Base-by-base conservation (phyloP, 805 yeast genomes). In the Ogataea nonfermentans region DNA sequence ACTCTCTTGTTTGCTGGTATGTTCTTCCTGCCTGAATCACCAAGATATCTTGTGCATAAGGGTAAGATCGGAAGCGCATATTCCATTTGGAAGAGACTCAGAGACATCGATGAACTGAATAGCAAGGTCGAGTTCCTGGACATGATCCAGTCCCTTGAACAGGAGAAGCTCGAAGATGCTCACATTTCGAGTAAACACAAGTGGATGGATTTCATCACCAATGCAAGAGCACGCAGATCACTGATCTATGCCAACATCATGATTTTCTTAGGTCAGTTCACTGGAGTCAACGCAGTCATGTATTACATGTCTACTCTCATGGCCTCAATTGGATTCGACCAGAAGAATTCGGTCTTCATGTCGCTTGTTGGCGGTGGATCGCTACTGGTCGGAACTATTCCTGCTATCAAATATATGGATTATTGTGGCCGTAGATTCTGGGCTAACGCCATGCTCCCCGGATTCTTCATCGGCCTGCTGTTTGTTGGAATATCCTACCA, bases 341-440 rank as follows among this genome's bases (percentile, higher is more conserved):
- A 61, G 14, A 73, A 73, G 52, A 59, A 70, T 36, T 63, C 81
- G 16, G 82, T 79, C 7, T 75, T 78, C 52, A 78, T 79, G 84
- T 78, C 84, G 7, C 68, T 78, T 54, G 85, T 79, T 15, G 84
- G 84, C 37, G 85, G 85, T 52, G 84, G 81, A 25, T 66, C 84
- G 1, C 61, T 79, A 30, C 57, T 79, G 47, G 32, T 80, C 9
- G 86, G 85, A 53, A 74, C 84, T 8, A 78, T 80, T 50, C 85
- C 85, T 16, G 84, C 84, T 10, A 71, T 79, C 38, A 49, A 76
- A 41, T 77, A 59, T 59, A 75, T 70, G 81, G 84, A 73, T 51
- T 62, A 65, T 28, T 74, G 71, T 49, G 81, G 81, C 23, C 67
- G 81, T 59, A 66, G 80, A 54, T 63, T 68, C 34, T 79, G 85